Evolutionary conservation across 768 basidiomycete species (phyloP), one percentile per base, ranked within the genome.

Genomic region (Psilocybe cyanescens): DNA sequence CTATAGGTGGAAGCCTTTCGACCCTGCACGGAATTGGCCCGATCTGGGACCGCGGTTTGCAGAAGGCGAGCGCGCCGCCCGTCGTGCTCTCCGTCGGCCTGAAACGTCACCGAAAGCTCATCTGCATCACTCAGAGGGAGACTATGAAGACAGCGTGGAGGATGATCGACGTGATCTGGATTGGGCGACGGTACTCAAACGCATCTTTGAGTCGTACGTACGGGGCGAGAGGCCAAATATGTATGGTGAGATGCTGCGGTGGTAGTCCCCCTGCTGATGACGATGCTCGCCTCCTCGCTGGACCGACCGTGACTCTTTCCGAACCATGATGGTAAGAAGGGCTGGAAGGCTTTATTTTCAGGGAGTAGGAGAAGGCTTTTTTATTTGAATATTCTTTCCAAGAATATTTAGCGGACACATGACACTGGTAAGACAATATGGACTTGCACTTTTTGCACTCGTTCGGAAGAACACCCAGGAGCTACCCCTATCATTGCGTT

Each of bases 101-200:
- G 59, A 41, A 4, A 46, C 64, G 28, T 51, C 65, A 33, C 59
- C 53, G 49, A 64, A 60, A 50, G 53, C 55, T 50, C 57, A 61
- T 8, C 76, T 79, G 54, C 59, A 68, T 66, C 53, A 63, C 49
- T 31, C 58, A 14, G 63, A 69, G 80, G 16, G 75, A 70, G 39
- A 87, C 67, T 76, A 75, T 51, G 78, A 76, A 51, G 79, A 80
- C 17, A 79, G 79, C 30, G 77, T 86, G 3, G 78, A 77, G 16
- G 84, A 88, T 61, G 93, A 95, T 75, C 84, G 85, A 71, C 84
- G 88, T 45, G 95, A 97, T 69, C 79, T 96, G 58, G 86, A 90
- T 67, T 99, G 97, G 97, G 86, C 91, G 28, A 92, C 95, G 11
- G 95, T 98, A 19, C 75, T 99, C 67, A 99, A 99, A 78, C 83